These are phyloP conservation scores for Nectriaceae sp. DNA, from an alignment of 2,329 filamentous ascomycete genomes.

Conservation along the genomic window DNA sequence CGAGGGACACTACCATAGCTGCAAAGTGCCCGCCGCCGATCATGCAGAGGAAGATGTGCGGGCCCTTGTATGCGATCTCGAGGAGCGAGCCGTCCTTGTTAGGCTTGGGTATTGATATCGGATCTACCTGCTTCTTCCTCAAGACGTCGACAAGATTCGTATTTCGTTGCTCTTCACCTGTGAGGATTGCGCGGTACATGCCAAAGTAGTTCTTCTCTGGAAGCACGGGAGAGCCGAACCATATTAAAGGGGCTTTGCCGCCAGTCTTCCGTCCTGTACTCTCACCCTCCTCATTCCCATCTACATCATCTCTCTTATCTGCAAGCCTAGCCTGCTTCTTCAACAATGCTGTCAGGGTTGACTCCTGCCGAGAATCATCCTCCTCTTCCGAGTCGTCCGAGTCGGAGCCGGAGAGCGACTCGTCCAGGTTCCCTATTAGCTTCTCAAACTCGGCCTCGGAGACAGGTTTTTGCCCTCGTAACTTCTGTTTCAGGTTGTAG, in stretches of 20 bases:
- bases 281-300: conserved; percentile 42
- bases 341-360: conserved; percentile 72
- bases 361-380: conserved; percentile 59
- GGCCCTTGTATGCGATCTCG: conserved; percentile 62
- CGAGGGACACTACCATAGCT: conserved; percentile 89
- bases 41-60: conserved; percentile 97
- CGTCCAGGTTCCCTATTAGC: conserved; percentile 81
- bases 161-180: conserved; percentile 66
- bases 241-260: conserved; percentile 76
- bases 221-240: conserved; percentile 78
- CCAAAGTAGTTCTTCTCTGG: conserved; percentile 81
- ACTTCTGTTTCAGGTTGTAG: conserved; percentile 92
- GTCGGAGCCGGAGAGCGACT: conserved; percentile 89
- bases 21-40: conserved; percentile 98
- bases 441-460: conserved; percentile 84
- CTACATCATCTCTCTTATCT: conserved; percentile 46
- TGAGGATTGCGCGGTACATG: conserved; percentile 81
- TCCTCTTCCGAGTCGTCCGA: conserved; percentile 72
- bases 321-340: conserved; percentile 81
- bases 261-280: conserved; percentile 50
- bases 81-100: conserved; percentile 60
- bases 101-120: conserved; percentile 55
- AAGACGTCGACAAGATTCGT: conserved; percentile 66
- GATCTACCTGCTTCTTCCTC: conserved; percentile 73
- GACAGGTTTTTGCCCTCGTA: conserved; percentile 72